Percentiles rank a stretch among this genome's conserved stretches.
These are phyloP conservation scores for Danielia reshetovae DNA, from an alignment of 805 yeast genomes.

Conservation along the genomic window DNA sequence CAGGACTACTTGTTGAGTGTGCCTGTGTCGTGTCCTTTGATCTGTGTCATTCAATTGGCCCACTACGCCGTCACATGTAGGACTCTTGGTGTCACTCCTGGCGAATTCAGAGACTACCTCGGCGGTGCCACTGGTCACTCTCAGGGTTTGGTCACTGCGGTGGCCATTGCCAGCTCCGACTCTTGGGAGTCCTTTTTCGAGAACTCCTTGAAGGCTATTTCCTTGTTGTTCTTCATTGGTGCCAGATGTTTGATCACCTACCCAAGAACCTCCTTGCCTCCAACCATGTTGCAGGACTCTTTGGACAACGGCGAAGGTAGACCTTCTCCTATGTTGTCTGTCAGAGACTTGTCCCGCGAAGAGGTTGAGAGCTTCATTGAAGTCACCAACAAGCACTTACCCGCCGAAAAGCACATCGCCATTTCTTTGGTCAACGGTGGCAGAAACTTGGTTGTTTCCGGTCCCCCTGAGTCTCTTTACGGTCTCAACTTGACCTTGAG, in stretches of 20 bases:
- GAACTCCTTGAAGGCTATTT: slow-evolving; percentile 72
- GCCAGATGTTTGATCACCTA: slow-evolving; percentile 84
- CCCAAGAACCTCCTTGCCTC: slow-evolving; percentile 93
- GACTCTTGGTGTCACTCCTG: slow-evolving; percentile 83
- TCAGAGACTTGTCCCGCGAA: slow-evolving; percentile 77
- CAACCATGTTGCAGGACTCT: slow-evolving; percentile 87
- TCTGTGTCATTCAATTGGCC: slow-evolving; percentile 91
- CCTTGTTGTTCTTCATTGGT: slow-evolving; percentile 88
- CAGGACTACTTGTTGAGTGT: slow-evolving; percentile 83
- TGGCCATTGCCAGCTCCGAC: slow-evolving; percentile 77
- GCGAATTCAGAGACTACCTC: slow-evolving; percentile 68
- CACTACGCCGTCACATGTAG: slow-evolving; percentile 88
- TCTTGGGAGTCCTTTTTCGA: slow-evolving; percentile 81
- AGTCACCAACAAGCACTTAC: slow-evolving; percentile 89
- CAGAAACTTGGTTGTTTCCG: slow-evolving; percentile 89
- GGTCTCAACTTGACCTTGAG: slow-evolving; percentile 91
- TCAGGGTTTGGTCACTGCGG: slow-evolving; percentile 89
- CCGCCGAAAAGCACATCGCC: slow-evolving; percentile 83
- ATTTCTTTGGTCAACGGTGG: slow-evolving; percentile 94
- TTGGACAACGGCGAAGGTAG: slow-evolving; percentile 91
- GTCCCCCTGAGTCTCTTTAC: slow-evolving; percentile 96
- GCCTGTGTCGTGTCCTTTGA: slow-evolving; percentile 95
- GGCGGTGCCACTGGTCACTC: slow-evolving; percentile 85
- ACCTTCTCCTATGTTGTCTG: slow-evolving; percentile 96
- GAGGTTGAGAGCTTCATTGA: slow-evolving; percentile 79